Base-by-base conservation (phyloP, 2,329 filamentous ascomycete genomes). In the Thermothelomyces thermophilus region DNA sequence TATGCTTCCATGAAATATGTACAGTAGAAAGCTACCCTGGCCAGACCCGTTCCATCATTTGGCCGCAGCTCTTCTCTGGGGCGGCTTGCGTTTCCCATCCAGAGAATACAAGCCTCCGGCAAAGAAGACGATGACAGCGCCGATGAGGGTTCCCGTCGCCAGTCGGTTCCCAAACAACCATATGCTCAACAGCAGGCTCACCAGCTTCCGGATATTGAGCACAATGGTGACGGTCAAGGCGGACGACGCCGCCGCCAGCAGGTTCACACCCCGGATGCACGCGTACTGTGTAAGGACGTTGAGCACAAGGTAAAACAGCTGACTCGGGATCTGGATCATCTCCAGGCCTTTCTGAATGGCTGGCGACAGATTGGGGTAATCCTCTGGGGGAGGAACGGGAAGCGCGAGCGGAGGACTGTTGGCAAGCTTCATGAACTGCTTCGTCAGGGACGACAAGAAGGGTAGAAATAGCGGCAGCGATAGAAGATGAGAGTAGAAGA, bases 151-250 rank as follows among this genome's bases (percentile, higher is more conserved):
- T 34, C 88, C 84, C 0, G 75, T 70, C 11, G 85, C 81, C 56
- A 98, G 73, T 34, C 77, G 70, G 65, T 98, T 96, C 5, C 91
- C 93, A 69, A 98, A 98, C 1, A 98, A 68, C 79, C 90, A 91
- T 52, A 97, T 94, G 60, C 90, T 96, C 51, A 97, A 67, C 54
- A 97, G 72, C 53, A 97, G 77, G 61, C 90, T 96, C 48, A 95
- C 85, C 17, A 98, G 74, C 69, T 98, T 98, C 59, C 93, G 80
- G 53, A 98, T 87, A 65, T 97, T 98, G 53, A 98, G 75, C 41
- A 97, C 90, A 60, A 98, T 95, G 1, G 91, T 96, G 20, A 98
- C 93, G 0, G 93, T 97, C 48, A 98, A 76, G 0, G 93, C 94
- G 3, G 90, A 91, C 3, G 88, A 88, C 48, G 84, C 85, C 0